These are phyloP conservation scores for Periconia macrospinosa DNA, from an alignment of 2,329 filamentous ascomycete species.

Conservation along the genomic window DNA sequence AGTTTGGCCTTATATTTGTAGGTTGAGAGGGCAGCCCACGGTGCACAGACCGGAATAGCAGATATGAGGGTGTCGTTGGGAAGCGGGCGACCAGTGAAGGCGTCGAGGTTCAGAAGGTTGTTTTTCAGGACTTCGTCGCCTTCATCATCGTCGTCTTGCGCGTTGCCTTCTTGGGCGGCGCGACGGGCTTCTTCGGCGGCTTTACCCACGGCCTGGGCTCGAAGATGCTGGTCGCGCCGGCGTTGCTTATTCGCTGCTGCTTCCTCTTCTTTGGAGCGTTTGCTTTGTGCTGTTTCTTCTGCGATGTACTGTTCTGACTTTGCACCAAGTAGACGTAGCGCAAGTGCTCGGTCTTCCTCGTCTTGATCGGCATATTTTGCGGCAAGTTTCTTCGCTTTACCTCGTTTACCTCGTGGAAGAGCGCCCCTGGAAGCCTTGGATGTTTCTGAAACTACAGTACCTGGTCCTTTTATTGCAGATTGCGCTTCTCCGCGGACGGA, in stretches of 20 bases:
- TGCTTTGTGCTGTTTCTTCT: constrained; percentile 62
- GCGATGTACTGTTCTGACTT: constrained; percentile 68
- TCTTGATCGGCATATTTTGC: constrained; percentile 93
- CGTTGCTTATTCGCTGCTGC: constrained; percentile 72
- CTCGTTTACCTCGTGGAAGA: constrained; percentile 69
- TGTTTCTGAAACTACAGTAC: constrained; percentile 30
- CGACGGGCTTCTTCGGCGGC: constrained; percentile 73
- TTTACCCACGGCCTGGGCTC: constrained; percentile 73
- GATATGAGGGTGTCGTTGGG: constrained; percentile 80
- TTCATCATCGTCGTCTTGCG: constrained; percentile 60
- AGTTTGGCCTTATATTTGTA: constrained; percentile 96
- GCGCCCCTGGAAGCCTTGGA: constrained; percentile 33
- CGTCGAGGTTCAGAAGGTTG: constrained; percentile 57
- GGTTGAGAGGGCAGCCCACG: constrained; percentile 64
- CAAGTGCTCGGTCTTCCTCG: constrained; percentile 84
- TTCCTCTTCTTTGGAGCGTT: constrained; percentile 71
- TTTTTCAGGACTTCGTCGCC: constrained; percentile 56
- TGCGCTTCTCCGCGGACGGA: constrained; percentile 14
- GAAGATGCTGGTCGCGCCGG: constrained; percentile 76
- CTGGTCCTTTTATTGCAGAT: constrained; percentile 20
- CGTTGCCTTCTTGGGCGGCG: constrained; percentile 31
- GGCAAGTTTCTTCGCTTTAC: constrained; percentile 84
- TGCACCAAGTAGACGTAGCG: constrained; percentile 85
- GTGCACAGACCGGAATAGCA: constrained; percentile 64
- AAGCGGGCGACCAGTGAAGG: constrained; percentile 75